Evolutionary conservation across 2,329 filamentous ascomycete species (phyloP).

Genomic region (Fusarium redolens): DNA sequence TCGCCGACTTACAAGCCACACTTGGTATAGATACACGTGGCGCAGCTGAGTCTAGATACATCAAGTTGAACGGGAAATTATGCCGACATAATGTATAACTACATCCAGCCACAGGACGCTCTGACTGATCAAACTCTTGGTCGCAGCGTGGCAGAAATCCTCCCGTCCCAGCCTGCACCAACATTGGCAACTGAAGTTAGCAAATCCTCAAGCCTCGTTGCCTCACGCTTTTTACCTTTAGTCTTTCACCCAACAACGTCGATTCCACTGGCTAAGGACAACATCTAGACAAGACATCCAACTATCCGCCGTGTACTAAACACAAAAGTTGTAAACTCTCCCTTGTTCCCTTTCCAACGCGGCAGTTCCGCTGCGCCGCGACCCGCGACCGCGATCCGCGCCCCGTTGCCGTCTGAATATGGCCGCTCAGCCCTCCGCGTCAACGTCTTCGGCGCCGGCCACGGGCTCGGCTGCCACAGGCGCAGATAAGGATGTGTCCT

Average conservation of each 20-base stretch:
- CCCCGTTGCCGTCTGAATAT: conserved; percentile 48
- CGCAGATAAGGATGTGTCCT: conserved; percentile 46
- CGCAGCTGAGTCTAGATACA: conserved; percentile 10
- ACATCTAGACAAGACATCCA: conserved; percentile 10
- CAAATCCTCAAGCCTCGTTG: conserved; percentile 34
- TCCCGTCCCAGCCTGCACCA: conserved; percentile 21
- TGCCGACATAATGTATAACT: not conserved
- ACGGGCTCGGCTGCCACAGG: conserved; percentile 48
- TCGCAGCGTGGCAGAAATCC: conserved; percentile 45
- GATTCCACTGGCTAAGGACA: conserved; percentile 21
- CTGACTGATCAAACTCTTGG: conserved; percentile 25
- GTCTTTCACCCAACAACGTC: conserved; percentile 25
- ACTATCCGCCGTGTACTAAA: conserved; percentile 32
- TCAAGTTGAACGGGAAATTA: rapidly evolving
- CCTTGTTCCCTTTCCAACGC: conserved; percentile 48
- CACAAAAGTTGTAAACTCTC: conserved; percentile 12
- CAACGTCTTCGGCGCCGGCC: conserved; percentile 49
- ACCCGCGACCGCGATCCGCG: conserved; percentile 43
- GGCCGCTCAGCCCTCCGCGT: conserved; percentile 58
- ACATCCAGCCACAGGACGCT: conserved; percentile 14
- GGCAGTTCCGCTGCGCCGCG: conserved; percentile 52
- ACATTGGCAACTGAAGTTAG: conserved; percentile 17
- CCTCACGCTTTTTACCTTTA: conserved; percentile 29
- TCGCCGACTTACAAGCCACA: conserved; percentile 16
- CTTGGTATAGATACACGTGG: not conserved